A percentile compares a stretch with the other conserved stretches of the same genome.
Evolutionary conservation across 2,329 filamentous ascomycete genomes (phyloP).

Genomic region (Trichoderma breve): DNA sequence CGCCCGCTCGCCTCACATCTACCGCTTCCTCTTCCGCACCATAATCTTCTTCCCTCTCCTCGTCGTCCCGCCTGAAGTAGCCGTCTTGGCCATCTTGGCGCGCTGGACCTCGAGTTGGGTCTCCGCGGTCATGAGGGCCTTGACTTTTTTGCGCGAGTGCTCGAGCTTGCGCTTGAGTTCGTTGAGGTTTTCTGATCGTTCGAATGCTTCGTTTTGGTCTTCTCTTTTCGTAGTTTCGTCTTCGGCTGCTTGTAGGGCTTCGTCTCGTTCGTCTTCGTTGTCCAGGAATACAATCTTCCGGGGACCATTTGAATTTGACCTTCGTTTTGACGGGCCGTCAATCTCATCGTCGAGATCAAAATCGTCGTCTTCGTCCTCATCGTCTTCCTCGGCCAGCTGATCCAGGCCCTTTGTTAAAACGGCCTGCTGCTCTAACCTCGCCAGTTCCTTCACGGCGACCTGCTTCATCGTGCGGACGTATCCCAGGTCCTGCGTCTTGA

Average conservation of each 20-base stretch:
- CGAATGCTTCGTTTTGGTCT: conserved; percentile 33
- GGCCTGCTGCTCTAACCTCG: conserved; percentile 52
- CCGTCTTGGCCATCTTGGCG: conserved; percentile 64
- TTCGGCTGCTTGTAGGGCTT: conserved; percentile 30
- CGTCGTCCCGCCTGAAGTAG: conserved; percentile 57
- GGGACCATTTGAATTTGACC: conserved; percentile 32
- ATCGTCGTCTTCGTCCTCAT: conserved; percentile 32
- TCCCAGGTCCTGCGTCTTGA: conserved; percentile 68
- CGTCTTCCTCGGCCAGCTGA: conserved; percentile 34
- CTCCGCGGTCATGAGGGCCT: conserved; percentile 55
- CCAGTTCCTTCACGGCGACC: conserved; percentile 57
- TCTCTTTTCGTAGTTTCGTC: conserved; percentile 25
- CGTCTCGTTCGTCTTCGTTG: conserved; percentile 38
- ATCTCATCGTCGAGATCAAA: conserved; percentile 36
- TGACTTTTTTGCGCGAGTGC: conserved; percentile 53
- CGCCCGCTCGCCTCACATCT: conserved; percentile 23
- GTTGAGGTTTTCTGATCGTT: conserved; percentile 43
- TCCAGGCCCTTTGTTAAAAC: conserved; percentile 44
- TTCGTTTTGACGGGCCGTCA: conserved; percentile 30
- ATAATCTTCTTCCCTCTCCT: conserved; percentile 62
- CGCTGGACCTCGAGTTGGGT: conserved; percentile 56
- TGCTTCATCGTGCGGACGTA: conserved; percentile 64
- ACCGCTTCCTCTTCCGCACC: conserved; percentile 61
- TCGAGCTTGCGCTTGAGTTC: conserved; percentile 51
- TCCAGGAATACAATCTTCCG: conserved; percentile 55